Evolutionary conservation across 257 asterid genomes (phyloP).

Genomic region (Linaria vulgaris): DNA sequence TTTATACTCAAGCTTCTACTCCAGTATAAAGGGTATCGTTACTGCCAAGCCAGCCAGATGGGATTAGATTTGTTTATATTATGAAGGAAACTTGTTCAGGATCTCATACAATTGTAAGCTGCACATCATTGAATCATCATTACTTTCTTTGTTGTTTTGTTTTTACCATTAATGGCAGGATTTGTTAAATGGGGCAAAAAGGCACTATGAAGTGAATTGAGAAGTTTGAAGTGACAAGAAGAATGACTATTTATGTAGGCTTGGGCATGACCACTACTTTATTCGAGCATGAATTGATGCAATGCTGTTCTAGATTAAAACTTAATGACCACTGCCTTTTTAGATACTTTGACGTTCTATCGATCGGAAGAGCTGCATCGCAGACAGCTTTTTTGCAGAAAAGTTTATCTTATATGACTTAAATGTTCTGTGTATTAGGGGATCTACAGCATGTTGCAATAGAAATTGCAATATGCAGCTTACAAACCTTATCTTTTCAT

Average conservation of each 20-base stretch:
- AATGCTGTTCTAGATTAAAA: not conserved
- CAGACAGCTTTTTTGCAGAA: conserved; percentile 9
- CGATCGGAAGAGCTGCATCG: not conserved
- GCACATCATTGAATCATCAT: not conserved
- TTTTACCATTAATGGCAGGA: not conserved
- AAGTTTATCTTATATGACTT: conserved; percentile 1
- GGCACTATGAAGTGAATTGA: not conserved
- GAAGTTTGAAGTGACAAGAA: conserved; percentile 1
- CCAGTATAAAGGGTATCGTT: not conserved
- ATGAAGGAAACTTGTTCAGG: not conserved
- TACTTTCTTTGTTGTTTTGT: not conserved
- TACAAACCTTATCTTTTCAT: not conserved
- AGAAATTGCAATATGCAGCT: conserved; percentile 10
- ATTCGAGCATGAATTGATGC: not conserved
- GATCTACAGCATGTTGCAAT: conserved; percentile 13
- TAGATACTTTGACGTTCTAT: not conserved
- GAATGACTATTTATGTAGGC: not conserved
- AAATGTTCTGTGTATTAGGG: conserved; percentile 17
- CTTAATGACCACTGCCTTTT: not conserved
- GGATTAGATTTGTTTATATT: not conserved
- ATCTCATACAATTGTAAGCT: not conserved
- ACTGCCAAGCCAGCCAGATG: not conserved
- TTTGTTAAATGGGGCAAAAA: not conserved
- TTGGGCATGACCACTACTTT: not conserved
- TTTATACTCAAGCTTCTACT: not conserved